A percentile compares a stretch with the other conserved stretches of the same genome.
Evolutionary conservation across 768 basidiomycete genomes (phyloP).

Genomic region (Collybiopsis confluens): DNA sequence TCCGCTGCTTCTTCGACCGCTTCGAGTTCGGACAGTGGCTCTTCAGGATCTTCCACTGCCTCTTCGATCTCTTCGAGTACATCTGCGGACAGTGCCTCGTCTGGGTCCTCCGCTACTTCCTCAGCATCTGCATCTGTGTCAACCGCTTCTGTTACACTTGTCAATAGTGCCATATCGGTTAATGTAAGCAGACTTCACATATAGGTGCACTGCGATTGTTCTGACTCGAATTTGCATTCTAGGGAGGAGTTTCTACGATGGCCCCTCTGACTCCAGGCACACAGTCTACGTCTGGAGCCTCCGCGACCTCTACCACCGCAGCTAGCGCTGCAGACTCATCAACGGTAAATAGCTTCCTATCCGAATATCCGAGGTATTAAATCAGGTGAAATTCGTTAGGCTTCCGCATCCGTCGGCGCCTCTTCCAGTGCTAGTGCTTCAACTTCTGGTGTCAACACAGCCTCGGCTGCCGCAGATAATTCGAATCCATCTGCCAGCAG

Average conservation of each 20-base stretch:
- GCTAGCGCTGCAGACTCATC: conserved; percentile 2
- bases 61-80: too few species aligned
- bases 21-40: conserved; percentile 27
- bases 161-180: conserved; percentile 10
- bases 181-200: too few species aligned
- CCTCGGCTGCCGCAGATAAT: conserved; percentile 10
- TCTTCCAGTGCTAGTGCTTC: conserved; percentile 6
- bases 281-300: conserved; percentile 11
- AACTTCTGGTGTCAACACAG: conserved; percentile 3
- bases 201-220: too few species aligned
- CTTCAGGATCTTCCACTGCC: conserved; percentile 11
- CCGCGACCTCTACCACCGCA: conserved; percentile 16
- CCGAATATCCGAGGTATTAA: conserved; percentile 9
- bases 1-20: conserved; percentile 38
- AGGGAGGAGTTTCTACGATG: conserved; percentile 1
- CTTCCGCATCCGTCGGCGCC: conserved; percentile 6
- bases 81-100: background rate
- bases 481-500: conserved; percentile 1
- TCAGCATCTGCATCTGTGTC: conserved; percentile 6
- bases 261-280: background rate
- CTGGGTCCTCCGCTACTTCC: background rate
- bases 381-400: background rate
- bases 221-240: background rate
- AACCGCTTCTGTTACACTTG: background rate
- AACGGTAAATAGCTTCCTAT: background rate